These are phyloP conservation scores for Pseudonectria foliicola DNA, from an alignment of 2,329 filamentous ascomycete species.

Conservation along the genomic window DNA sequence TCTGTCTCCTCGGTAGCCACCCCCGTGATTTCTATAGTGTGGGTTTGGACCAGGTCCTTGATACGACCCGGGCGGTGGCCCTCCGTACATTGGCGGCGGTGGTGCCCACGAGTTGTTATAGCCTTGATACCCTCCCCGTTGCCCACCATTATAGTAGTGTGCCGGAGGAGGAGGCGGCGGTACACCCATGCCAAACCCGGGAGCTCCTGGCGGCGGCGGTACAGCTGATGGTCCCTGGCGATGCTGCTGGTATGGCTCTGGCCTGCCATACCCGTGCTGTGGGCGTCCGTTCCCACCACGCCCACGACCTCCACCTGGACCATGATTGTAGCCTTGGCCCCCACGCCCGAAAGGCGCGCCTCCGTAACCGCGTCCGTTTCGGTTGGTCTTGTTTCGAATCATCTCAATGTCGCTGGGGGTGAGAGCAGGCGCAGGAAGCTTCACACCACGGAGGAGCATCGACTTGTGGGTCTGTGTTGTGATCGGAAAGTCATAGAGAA, in stretches of 20 bases:
- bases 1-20: slow-evolving; percentile 12
- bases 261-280: slow-evolving; percentile 16
- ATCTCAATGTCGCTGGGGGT: slow-evolving; percentile 69
- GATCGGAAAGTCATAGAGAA: slow-evolving; percentile 77
- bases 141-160: slow-evolving; percentile 15
- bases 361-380: slow-evolving; percentile 30
- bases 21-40: slow-evolving; percentile 12
- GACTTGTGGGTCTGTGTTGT: slow-evolving; percentile 76
- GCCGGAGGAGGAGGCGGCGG: slow-evolving; percentile 25
- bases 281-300: slow-evolving; percentile 10
- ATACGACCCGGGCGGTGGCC: slow-evolving; percentile 7
- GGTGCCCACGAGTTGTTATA: slow-evolving; percentile 15
- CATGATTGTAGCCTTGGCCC: slow-evolving; percentile 23
- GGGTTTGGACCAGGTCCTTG: slow-evolving; percentile 14
- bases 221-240: slow-evolving; percentile 9
- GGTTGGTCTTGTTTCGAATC: slow-evolving; percentile 58
- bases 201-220: slow-evolving; percentile 26
- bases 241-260: slow-evolving; percentile 9
- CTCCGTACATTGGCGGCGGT: slow-evolving; percentile 7
- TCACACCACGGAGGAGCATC: slow-evolving; percentile 81
- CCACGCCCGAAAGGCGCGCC: slow-evolving; percentile 20
- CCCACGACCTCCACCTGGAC: slow-evolving; percentile 14
- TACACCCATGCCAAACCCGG: slow-evolving; percentile 28
- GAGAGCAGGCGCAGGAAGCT: slow-evolving; percentile 64
- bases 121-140: slow-evolving; percentile 12